phyloP scores from a whole-genome alignment of 768 basidiomycete species.

The Serendipita sp. region DNA sequence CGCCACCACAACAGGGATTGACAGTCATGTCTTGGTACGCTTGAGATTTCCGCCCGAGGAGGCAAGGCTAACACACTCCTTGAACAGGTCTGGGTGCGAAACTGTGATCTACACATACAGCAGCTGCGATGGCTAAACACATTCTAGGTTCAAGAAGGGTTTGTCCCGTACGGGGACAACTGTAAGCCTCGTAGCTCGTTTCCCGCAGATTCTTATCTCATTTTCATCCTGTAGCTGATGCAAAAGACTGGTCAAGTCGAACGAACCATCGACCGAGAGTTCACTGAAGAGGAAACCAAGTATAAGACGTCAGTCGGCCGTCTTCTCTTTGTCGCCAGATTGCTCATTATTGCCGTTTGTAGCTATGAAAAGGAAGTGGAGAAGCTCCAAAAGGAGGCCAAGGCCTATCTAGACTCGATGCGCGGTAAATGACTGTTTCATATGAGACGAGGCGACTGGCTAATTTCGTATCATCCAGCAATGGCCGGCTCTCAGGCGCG shows the following conservation, averaged over 20 bases:
- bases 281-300: constrained; percentile 80
- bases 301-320: constrained; percentile 56
- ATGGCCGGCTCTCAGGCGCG: constrained; percentile 90
- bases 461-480: constrained; percentile 27
- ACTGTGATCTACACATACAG: background rate
- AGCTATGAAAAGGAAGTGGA: constrained; percentile 97
- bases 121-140: background rate
- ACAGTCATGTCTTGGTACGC: background rate
- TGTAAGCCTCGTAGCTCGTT: constrained; percentile 26
- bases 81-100: background rate
- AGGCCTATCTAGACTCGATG: constrained; percentile 89
- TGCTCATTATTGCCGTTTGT: constrained; percentile 8
- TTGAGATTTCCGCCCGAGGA: background rate
- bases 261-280: constrained; percentile 85
- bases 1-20: background rate
- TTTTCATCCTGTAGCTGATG: constrained; percentile 40
- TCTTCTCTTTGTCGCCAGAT: background rate
- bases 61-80: background rate
- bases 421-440: constrained; percentile 37
- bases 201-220: constrained; percentile 7
- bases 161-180: constrained; percentile 85
- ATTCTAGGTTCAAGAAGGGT: constrained; percentile 74
- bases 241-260: constrained; percentile 99
- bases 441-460: background rate
- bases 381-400: constrained; percentile 85